Percentiles rank a stretch among this genome's conserved stretches.
phyloP scores from a whole-genome alignment of 2,329 filamentous ascomycete species.

The Ascochyta pisi region DNA sequence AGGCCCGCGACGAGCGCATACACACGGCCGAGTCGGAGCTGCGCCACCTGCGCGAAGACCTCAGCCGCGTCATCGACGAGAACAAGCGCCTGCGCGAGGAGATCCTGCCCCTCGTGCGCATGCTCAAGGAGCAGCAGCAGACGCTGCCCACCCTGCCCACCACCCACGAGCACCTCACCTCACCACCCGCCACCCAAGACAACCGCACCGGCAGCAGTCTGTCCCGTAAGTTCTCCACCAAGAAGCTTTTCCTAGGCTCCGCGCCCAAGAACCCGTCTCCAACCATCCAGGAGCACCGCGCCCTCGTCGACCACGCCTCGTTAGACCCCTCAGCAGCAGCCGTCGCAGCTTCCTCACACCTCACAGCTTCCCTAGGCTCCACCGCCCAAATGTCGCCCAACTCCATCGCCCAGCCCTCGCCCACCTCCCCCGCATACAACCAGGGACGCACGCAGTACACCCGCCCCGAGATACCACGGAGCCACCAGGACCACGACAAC shows the following conservation, averaged over 20 bases:
- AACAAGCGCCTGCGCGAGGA: conserved; percentile 90
- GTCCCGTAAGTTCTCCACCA: conserved; percentile 61
- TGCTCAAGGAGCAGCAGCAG: conserved; percentile 90
- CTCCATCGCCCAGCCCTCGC: conserved; percentile 54
- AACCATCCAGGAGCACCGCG: conserved; percentile 55
- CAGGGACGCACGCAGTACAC: conserved; percentile 41
- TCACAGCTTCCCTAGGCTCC: conserved; percentile 56
- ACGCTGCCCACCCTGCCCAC: conserved; percentile 73
- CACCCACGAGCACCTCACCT: conserved; percentile 49
- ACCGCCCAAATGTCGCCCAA: conserved; percentile 51
- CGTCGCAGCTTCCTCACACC: conserved; percentile 58
- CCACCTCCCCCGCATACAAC: conserved; percentile 58
- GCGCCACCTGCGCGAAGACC: conserved; percentile 69
- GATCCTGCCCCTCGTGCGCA: conserved; percentile 84
- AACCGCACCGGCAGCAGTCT: conserved; percentile 53
- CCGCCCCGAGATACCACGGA: conserved; percentile 38
- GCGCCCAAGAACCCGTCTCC: conserved; percentile 60
- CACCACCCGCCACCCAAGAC: conserved; percentile 45
- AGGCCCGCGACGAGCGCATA: conserved; percentile 89
- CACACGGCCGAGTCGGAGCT: conserved; percentile 82
- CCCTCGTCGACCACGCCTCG: conserved; percentile 50
- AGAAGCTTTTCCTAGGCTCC: conserved; percentile 59
- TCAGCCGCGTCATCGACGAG: conserved; percentile 70
- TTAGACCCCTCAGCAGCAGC: conserved; percentile 60
- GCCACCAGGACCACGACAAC: conserved; percentile 41